Evolutionary conservation across 1,284 basidiomycete genomes (phyloP), one percentile per base, ranked within the genome.

Genomic region (Neolentinus lepideus): DNA sequence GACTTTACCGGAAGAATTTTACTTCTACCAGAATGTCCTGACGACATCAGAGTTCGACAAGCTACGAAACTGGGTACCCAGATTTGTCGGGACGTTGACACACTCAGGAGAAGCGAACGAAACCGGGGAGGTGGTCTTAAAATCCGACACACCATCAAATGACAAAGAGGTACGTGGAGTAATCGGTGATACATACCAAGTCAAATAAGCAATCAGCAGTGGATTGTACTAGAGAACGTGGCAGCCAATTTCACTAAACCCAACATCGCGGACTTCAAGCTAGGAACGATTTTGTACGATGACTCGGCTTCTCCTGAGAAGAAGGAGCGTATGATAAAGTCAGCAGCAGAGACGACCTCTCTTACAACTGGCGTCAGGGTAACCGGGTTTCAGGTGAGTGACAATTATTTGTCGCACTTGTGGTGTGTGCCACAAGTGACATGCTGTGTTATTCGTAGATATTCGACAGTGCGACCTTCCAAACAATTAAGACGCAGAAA

Each of bases 251-350:
- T 94, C 72, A 63, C 70, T 25, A 86, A 84, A 67, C 94, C 95
- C 1, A 93, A 90, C 63, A 84, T 97, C 54, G 75, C 97, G 24
- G 96, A 98, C 67, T 77, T 94, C 69, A 98, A 98, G 70, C 85
- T 98, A 21, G 95, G 95, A 0, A 94, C 89, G 0, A 77, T 90
- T 8, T 78, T 98, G 2, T 90, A 90, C 63, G 89, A 90, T 56
- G 77, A 84, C 26, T 71, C 71, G 21, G 87, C 92, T 1, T 72
- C 78, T 0, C 79, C 80, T 1, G 92, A 92, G 61, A 98, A 98
- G 73, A 77, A 80, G 56, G 78, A 72, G 53, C 79, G 91, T 31
- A 95, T 96, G 94, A 75, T 81, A 55, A 78, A 83, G 64, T 78
- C 79, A 2, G 90, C 93, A 1, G 72, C 71, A 33, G 72, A 77